phyloP scores from a whole-genome alignment of 768 basidiomycete species.

The Hygrophoropsis aurantiaca region DNA sequence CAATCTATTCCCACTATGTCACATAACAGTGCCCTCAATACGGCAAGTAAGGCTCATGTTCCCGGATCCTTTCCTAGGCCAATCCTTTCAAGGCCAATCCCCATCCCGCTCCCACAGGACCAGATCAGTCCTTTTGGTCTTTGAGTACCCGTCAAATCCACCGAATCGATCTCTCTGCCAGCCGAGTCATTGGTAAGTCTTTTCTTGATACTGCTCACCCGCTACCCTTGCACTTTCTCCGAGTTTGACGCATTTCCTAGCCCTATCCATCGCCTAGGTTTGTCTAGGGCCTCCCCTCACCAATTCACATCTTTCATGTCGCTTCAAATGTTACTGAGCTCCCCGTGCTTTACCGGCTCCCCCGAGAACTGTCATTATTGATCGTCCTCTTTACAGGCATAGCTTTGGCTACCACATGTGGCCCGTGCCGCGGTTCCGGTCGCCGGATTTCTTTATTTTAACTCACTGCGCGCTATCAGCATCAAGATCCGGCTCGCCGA shows the following conservation, averaged over 20 bases:
- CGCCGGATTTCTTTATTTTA: background rate
- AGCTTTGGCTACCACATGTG: constrained; percentile 11
- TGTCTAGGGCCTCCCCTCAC: constrained; percentile 19
- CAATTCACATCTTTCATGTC: constrained; percentile 27
- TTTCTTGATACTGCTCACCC: constrained; percentile 13
- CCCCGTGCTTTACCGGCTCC: background rate
- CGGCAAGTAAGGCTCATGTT: constrained; percentile 5
- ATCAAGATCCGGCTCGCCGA: constrained; percentile 30
- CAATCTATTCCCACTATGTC: constrained; percentile 20
- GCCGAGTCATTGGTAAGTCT: background rate
- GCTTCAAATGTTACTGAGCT: constrained; percentile 7
- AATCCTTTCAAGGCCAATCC: constrained; percentile 9
- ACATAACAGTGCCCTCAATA: background rate
- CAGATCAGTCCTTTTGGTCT: constrained; percentile 3
- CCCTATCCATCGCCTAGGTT: background rate
- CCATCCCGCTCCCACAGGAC: constrained; percentile 4
- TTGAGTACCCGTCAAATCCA: constrained; percentile 4
- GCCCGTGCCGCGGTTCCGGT: constrained; percentile 28
- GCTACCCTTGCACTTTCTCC: constrained; percentile 21
- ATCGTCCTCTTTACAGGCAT: constrained; percentile 17
- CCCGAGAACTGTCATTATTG: constrained; percentile 4
- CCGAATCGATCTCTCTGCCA: constrained; percentile 5
- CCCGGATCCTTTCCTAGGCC: constrained; percentile 11
- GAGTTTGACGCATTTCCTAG: constrained; percentile 12
- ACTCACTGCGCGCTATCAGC: background rate